These are phyloP conservation scores for Kalaharituber pfeilii DNA, from an alignment of 2,329 filamentous ascomycete species.

Conservation along the genomic window DNA sequence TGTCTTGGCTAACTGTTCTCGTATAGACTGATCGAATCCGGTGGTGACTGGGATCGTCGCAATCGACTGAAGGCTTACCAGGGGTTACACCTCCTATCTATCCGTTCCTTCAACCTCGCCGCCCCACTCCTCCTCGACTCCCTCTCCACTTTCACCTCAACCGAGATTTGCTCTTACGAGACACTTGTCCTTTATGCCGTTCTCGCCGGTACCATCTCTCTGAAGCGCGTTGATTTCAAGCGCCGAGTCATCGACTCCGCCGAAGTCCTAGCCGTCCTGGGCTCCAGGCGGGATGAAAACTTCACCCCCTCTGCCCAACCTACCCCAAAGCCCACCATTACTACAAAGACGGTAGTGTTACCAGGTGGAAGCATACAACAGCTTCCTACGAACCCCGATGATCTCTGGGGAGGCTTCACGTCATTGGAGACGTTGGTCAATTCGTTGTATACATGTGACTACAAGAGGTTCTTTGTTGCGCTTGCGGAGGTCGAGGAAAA, in stretches of 20 bases:
- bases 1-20: no score
- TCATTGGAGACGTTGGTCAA: constrained; percentile 74
- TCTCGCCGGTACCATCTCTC: constrained; percentile 77
- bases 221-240: constrained; percentile 98
- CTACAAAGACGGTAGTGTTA: constrained; percentile 28
- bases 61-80: constrained; percentile 98
- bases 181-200: constrained; percentile 89
- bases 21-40: constrained; percentile 67
- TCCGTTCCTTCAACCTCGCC: constrained; percentile 75
- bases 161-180: constrained; percentile 95
- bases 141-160: constrained; percentile 93
- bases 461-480: constrained; percentile 82
- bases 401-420: constrained; percentile 48
- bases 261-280: constrained; percentile 93
- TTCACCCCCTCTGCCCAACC: constrained; percentile 33
- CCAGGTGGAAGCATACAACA: not conserved
- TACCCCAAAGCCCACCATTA: constrained; percentile 49
- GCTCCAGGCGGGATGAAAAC: constrained; percentile 63
- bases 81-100: constrained; percentile 78
- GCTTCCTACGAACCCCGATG: constrained; percentile 36
- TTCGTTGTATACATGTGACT: constrained; percentile 84
- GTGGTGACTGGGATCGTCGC: constrained; percentile 94
- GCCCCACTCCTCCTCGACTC: constrained; percentile 91
- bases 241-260: constrained; percentile 95
- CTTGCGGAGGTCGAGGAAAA: constrained; percentile 79